Evolutionary conservation across 768 basidiomycete species (phyloP), one percentile per base, ranked within the genome.

Genomic region (Flagelloscypha sp.): DNA sequence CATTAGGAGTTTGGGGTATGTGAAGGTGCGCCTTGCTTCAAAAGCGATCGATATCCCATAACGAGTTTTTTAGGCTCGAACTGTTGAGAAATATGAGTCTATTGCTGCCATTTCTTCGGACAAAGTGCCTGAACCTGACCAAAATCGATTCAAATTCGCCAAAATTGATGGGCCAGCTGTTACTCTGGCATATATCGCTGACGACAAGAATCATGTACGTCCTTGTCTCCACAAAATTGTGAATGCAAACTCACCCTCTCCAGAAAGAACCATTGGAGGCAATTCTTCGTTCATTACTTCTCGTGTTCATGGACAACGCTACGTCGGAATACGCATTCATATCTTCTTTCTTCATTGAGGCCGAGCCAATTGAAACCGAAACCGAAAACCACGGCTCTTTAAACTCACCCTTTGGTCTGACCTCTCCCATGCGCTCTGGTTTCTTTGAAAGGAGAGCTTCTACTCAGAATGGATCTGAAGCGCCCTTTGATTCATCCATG

Each of bases 291-390:
- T 94, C 93, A 0, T 62, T 89, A 17, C 62, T 90, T 31, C 65
- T 98, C 34, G 93, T 95, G 35, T 74, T 98, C 41, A 79, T 94
- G 73, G 92, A 97, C 62, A 98, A 99, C 51, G 82, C 87, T 3
- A 85, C 85, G 1, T 76, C 90, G 19, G 94, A 98, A 59, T 94
- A 92, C 57, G 68, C 79, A 1, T 98, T 98, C 49, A 59, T 95
- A 33, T 74, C 77, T 7, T 63, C 76, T 0, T 98, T 99, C 63
- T 98, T 98, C 62, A 64, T 72, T 5, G 46, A 47, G 4, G 55
- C 53, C 40, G 50, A 42, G n/a, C n/a, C n/a, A n/a, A n/a, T n/a
- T n/a, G n/a, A n/a, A n/a, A n/a, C n/a, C n/a, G n/a, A n/a, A n/a
- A n/a, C n/a, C n/a, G n/a, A n/a, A n/a, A n/a, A n/a, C n/a, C n/a